Evolutionary conservation across 2,329 filamentous ascomycete species (phyloP), one percentile per base, ranked within the genome.

Genomic region (Xylaria sp.): DNA sequence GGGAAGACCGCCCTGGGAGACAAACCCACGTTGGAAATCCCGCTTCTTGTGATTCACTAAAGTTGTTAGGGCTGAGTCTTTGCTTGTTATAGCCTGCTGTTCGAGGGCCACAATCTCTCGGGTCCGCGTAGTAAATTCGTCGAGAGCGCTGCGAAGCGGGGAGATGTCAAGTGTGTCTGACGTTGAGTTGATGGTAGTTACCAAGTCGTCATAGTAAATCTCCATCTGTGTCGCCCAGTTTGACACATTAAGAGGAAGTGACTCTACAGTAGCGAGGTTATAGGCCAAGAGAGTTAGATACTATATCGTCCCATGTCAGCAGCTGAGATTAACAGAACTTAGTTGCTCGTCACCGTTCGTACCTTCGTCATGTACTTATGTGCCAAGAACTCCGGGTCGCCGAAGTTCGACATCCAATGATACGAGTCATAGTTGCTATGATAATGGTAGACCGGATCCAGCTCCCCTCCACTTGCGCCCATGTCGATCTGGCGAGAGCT

Each of bases 371-470:
- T 83, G 0, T 89, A 83, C 7, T 84, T 79, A 70, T 92, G 90
- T 48, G 89, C 87, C n/a, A 87, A 82, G 59, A 87, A 89, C 0
- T 82, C 84, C 0, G 85, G 85, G 72, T 97, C 93, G 4, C 93
- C 93, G 72, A 89, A 93, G 3, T 83, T 90, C 15, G 90, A 85
- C 92, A 96, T 96, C 93, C 93, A 97, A 74, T 90, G 83, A 77
- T 92, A 94, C 40, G 87, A 92, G 77, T 97, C 93, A 77, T 94
- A 97, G 80, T 96, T 96, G 70, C 88, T 69, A 78, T 97, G 93
- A 76, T 96, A 97, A 71, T 92, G 90, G 76, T 91, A 93, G 6
- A 93, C 82, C 0, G 90, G 83, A 48, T 88, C 86, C 0, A 78
- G 76, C 0, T 75, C 62, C 3, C 81, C 81, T 9, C 77, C 76